These are phyloP conservation scores for Citrus sp. DNA, from an alignment of 345 rosid genomes.

Conservation along the genomic window DNA sequence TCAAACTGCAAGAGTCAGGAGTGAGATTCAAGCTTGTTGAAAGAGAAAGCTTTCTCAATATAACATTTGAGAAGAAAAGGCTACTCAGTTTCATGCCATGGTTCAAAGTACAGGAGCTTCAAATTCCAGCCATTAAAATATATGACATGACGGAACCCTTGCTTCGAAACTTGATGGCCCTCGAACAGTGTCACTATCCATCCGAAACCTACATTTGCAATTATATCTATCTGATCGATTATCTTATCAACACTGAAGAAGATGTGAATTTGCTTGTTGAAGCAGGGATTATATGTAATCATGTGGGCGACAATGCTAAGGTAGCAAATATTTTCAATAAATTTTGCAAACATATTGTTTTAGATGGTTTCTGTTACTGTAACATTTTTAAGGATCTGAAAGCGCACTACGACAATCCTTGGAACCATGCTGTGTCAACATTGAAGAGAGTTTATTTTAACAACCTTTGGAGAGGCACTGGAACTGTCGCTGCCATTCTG, in stretches of 20 bases:
- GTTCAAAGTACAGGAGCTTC: background rate
- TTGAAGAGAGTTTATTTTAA: background rate
- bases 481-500: background rate
- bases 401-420: background rate
- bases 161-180: background rate
- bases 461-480: background rate
- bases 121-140: background rate
- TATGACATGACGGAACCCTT: accelerated
- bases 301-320: background rate
- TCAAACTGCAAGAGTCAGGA: background rate
- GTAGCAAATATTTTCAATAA: background rate
- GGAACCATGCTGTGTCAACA: background rate
- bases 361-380: background rate
- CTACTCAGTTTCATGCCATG: background rate
- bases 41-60: background rate
- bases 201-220: background rate
- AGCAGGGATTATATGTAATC: background rate
- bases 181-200: background rate
- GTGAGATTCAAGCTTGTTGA: background rate
- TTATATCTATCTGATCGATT: background rate
- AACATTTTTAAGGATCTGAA: accelerated
- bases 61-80: background rate
- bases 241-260: background rate
- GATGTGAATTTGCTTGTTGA: background rate
- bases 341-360: accelerated